These are phyloP conservation scores for Venturia pyrina DNA, from an alignment of 2,329 filamentous ascomycete species.

Conservation along the genomic window DNA sequence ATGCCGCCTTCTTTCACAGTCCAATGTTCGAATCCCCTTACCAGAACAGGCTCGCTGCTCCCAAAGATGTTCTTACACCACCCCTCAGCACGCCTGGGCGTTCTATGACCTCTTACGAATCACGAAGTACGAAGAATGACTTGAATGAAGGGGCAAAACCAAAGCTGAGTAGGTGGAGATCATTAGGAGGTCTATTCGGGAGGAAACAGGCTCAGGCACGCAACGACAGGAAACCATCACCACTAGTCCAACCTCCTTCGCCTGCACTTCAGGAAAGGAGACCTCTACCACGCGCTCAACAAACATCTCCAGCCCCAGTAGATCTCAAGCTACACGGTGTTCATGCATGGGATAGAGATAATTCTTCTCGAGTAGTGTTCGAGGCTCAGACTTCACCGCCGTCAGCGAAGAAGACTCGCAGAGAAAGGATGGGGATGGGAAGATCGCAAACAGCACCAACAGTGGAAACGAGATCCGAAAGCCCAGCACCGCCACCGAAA, in stretches of 20 bases:
- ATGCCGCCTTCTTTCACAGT: conserved; percentile 6
- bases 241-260: not conserved
- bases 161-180: conserved; percentile 13
- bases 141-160: conserved; percentile 9
- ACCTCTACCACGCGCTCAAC: not conserved
- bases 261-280: not conserved
- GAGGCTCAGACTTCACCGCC: not conserved
- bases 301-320: not conserved
- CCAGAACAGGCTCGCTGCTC: not conserved
- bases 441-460: conserved; percentile 9
- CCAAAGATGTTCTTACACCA: not conserved
- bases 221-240: not conserved
- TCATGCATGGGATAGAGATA: not conserved
- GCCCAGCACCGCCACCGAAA: conserved; percentile 1
- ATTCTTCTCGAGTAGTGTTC: not conserved
- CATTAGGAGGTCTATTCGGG: conserved; percentile 13
- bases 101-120: conserved; percentile 1
- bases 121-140: conserved; percentile 7
- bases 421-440: not conserved
- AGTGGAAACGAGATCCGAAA: not conserved
- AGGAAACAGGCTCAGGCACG: not conserved
- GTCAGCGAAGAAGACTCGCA: not conserved
- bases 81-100: not conserved
- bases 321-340: not conserved
- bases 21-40: not conserved